Percentiles rank a stretch among this genome's conserved stretches.
Conservation (phyloP, 305 asterid species). For the Ilex paraguariensis region DNA sequence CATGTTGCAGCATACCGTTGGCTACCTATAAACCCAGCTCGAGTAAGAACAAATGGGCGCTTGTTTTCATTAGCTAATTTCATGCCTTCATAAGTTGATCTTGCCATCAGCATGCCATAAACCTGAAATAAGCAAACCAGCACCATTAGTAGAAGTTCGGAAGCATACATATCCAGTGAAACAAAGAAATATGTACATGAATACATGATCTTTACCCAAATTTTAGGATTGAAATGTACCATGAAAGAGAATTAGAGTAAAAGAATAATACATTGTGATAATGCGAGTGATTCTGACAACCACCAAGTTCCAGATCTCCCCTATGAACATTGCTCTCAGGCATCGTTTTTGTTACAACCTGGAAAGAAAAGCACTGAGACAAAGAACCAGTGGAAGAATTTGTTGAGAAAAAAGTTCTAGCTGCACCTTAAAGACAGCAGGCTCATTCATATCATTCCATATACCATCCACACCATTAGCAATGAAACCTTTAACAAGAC, state of each 20-base stretch:
- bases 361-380: slow-evolving; percentile 20
- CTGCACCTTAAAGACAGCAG: slow-evolving; percentile 94
- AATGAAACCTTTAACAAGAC: slow-evolving; percentile 70
- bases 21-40: slow-evolving; percentile 97
- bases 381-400: neutral
- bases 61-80: slow-evolving; percentile 59
- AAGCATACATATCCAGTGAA: neutral
- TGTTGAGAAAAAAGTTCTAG: slow-evolving; percentile 9
- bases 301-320: slow-evolving; percentile 93
- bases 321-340: slow-evolving; percentile 87
- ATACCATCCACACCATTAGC: slow-evolving; percentile 90
- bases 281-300: slow-evolving; percentile 69
- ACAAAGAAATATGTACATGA: no score
- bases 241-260: no score
- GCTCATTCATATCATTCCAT: slow-evolving; percentile 99
- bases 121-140: slow-evolving; percentile 38
- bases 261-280: slow-evolving; percentile 74
- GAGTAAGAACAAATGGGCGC: slow-evolving; percentile 94
- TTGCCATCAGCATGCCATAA: slow-evolving; percentile 98
- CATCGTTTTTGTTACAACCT: slow-evolving; percentile 95
- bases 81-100: slow-evolving; percentile 94
- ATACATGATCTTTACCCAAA: no score
- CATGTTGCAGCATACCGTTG: slow-evolving; percentile 98
- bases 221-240: no score
- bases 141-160: neutral